A percentile compares a stretch with the other conserved stretches of the same genome.
Conservation (phyloP, 106 monocot genomes). For the Alisma plantagoaquatica region DNA sequence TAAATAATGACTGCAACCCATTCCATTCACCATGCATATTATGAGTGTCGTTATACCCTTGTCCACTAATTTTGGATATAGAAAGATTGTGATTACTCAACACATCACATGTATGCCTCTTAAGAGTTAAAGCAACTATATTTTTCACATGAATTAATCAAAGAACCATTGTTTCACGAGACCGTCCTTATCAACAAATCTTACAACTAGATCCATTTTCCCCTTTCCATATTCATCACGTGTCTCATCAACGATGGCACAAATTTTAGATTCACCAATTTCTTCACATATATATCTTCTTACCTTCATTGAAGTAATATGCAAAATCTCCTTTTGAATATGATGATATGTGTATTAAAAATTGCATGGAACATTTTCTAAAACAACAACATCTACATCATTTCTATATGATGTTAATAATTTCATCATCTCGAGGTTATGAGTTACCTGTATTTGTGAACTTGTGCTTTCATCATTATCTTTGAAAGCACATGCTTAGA, state of each 20-base stretch:
- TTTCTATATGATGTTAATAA: background rate
- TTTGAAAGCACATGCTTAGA: background rate
- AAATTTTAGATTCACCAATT: slow-evolving; percentile 1
- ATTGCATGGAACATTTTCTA: slow-evolving; percentile 3
- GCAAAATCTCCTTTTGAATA: slow-evolving; percentile 6
- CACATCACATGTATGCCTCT: background rate
- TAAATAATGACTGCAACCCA: background rate
- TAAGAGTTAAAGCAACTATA: background rate
- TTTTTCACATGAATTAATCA: background rate
- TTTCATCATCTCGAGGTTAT: background rate
- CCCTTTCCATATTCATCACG: slow-evolving; percentile 2
- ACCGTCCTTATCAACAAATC: slow-evolving; percentile 6
- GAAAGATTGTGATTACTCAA: background rate
- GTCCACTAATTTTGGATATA: background rate
- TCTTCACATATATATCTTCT: background rate
- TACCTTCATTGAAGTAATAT: slow-evolving; percentile 5
- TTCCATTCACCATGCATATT: slow-evolving; percentile 1
- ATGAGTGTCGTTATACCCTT: slow-evolving; percentile 4
- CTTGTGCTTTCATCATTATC: background rate
- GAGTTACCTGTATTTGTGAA: background rate
- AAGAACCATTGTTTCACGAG: background rate
- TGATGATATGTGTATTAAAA: background rate
- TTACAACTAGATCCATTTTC: slow-evolving; percentile 4
- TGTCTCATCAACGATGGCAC: slow-evolving; percentile 5
- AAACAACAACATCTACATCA: background rate